These are phyloP conservation scores for Papilionanthe hybrid DNA, from an alignment of 116 monocot genomes.

Conservation along the genomic window DNA sequence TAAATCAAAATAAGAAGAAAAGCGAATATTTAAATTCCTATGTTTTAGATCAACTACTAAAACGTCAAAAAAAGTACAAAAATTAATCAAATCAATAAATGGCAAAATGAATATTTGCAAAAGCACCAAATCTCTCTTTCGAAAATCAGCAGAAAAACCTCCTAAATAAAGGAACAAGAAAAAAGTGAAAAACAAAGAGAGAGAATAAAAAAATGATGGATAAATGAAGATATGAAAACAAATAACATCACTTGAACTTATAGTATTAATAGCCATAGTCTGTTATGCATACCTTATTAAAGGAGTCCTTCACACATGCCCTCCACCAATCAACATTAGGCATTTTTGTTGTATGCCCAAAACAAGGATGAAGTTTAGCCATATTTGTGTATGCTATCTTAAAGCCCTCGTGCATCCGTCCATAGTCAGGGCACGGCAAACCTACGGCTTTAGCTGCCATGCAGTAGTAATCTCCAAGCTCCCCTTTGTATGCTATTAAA, in stretches of 20 bases:
- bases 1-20: too few relatives aligned
- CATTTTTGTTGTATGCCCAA: slow-evolving; percentile 78
- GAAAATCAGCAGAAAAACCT: too few relatives aligned
- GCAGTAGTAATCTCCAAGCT: slow-evolving; percentile 98
- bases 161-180: too few relatives aligned
- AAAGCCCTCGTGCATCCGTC: slow-evolving; percentile 95
- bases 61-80: too few relatives aligned
- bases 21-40: too few relatives aligned
- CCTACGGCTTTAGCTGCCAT: slow-evolving; percentile 97
- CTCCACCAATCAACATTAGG: slow-evolving; percentile 98
- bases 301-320: slow-evolving; percentile 84
- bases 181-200: too few relatives aligned
- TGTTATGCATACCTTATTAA: slow-evolving; percentile 51
- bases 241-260: not conserved
- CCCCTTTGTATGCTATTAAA: slow-evolving; percentile 93
- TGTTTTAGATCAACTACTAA: too few relatives aligned
- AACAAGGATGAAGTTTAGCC: slow-evolving; percentile 84
- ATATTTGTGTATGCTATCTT: slow-evolving; percentile 90
- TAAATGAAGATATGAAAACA: too few relatives aligned
- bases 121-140: too few relatives aligned
- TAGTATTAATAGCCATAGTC: not conserved
- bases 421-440: slow-evolving; percentile 88
- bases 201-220: not conserved
- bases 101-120: too few relatives aligned
- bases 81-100: too few relatives aligned